Conservation (phyloP, 768 basidiomycete species). For the Leccinum truebloodii region DNA sequence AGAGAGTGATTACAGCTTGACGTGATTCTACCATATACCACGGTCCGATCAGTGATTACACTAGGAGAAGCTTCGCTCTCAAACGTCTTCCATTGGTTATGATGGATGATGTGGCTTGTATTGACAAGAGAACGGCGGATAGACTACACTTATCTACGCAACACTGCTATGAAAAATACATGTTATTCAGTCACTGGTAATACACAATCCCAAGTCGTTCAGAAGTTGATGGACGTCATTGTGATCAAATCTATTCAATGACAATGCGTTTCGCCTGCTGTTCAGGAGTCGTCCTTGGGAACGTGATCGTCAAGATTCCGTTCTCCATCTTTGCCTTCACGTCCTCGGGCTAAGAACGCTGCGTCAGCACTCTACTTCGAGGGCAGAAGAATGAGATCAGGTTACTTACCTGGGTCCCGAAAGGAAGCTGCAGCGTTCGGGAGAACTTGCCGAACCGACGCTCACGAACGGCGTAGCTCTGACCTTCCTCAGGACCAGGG, state of each 20-base stretch:
- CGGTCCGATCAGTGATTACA: neutral
- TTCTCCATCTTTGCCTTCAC: constrained; percentile 48
- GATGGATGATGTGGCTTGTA: neutral
- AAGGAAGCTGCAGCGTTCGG: neutral
- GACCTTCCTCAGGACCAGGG: constrained; percentile 35
- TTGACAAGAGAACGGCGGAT: neutral
- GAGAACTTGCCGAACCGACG: neutral
- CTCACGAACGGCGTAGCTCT: constrained; percentile 32
- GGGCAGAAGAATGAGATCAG: neutral
- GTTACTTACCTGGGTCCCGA: neutral
- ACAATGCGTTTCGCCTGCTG: constrained; percentile 43
- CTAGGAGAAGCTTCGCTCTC: neutral
- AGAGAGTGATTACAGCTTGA: too few species aligned
- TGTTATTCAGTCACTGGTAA: too few species aligned
- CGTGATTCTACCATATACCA: too few species aligned
- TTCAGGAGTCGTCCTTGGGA: constrained; percentile 44
- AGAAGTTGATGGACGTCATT: neutral
- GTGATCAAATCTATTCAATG: constrained; percentile 1
- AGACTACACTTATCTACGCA: neutral
- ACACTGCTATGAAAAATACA: too few species aligned
- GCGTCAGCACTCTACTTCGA: neutral
- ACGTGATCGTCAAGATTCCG: constrained; percentile 46
- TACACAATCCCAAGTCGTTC: neutral
- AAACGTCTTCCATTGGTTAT: neutral
- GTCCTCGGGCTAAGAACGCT: constrained; percentile 36